Evolutionary conservation across 257 asterid genomes (phyloP), one percentile per base, ranked within the genome.

Genomic region (Solanum peruvianum): DNA sequence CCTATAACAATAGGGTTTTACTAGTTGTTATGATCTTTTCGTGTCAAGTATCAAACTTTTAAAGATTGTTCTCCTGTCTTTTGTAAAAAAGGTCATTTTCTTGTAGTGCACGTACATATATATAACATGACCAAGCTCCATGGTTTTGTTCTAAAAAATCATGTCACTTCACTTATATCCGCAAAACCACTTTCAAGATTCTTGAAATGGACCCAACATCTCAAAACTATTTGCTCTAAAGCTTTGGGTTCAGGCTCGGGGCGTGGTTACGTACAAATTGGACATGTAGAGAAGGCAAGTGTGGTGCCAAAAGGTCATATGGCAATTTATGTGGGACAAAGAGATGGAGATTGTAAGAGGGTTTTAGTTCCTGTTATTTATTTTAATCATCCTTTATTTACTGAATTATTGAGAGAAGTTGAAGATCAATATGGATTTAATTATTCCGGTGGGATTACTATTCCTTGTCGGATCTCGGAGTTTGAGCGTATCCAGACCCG

Each of bases 401-500:
- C 94, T 16, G 94, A 93, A 82, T 88, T 96, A 88, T 88, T 96
- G 56, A 92, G 89, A 58, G 94, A 92, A 82, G 94, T 98, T 80
- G 98, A 96, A 86, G 89, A 88, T 78, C 96, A 92, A 90, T 96
- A 88, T 92, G 99, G 99, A 93, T 95, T 88, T 52, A 62, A 91
- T 76, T 94, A 95, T 44, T 93, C 96, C 86, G 98, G 99, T 23
- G 98, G 98, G 83, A 92, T 95, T 27, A 93, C 95, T 76, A 90
- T 96, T 85, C 98, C 99, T 14, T 96, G 99, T 72, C 95, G 93
- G 94, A 86, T 96, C 90, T 91, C 98, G 87, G 99, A 95, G 94
- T 96, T 96, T 89, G 98, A 96, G 95, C 88, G 87, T 8, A 92
- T 95, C 60, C 94, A 91, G 93, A 95, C 95, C 96, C 95, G 95